Percentiles rank a stretch among this genome's conserved stretches.
phyloP scores from a whole-genome alignment of 176 grass and related monocot genomes.

The Oryza longistaminata region DNA sequence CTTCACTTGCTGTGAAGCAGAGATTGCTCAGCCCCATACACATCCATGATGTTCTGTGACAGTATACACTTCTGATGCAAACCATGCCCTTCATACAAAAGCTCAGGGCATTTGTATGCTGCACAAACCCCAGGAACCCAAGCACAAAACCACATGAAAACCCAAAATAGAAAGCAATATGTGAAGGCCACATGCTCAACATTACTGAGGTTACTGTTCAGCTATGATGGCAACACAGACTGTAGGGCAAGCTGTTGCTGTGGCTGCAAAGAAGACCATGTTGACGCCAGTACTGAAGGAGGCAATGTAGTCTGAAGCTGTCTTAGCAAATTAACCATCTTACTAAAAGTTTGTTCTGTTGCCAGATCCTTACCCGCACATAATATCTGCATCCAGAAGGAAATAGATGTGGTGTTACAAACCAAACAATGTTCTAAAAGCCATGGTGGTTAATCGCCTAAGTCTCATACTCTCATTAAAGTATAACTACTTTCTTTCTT shows the following conservation, averaged over 20 bases:
- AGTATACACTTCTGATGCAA: slow-evolving; percentile 48
- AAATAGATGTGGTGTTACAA: slow-evolving; percentile 9
- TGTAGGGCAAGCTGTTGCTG: slow-evolving; percentile 73
- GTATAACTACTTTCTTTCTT: neutral
- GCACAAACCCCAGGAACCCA: slow-evolving; percentile 37
- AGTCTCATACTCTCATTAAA: neutral
- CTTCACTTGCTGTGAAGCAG: neutral
- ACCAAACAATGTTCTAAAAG: slow-evolving; percentile 16
- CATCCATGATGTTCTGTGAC: neutral
- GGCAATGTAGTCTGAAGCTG: slow-evolving; percentile 72
- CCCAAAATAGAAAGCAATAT: slow-evolving; percentile 27
- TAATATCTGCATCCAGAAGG: slow-evolving; percentile 49
- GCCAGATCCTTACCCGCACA: slow-evolving; percentile 77
- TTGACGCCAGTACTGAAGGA: slow-evolving; percentile 73
- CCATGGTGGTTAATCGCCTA: neutral
- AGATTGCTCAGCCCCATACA: slow-evolving; percentile 33
- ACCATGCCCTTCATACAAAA: slow-evolving; percentile 46
- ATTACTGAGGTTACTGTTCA: slow-evolving; percentile 1
- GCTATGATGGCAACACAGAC: slow-evolving; percentile 58
- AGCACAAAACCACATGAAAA: slow-evolving; percentile 17
- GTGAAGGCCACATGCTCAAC: slow-evolving; percentile 26
- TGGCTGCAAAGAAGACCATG: slow-evolving; percentile 76
- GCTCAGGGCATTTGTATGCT: slow-evolving; percentile 43
- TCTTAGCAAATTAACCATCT: slow-evolving; percentile 69
- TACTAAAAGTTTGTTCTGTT: slow-evolving; percentile 59